phyloP scores from a whole-genome alignment of 192 early-diverging fungal species.

The Backusella westeae region DNA sequence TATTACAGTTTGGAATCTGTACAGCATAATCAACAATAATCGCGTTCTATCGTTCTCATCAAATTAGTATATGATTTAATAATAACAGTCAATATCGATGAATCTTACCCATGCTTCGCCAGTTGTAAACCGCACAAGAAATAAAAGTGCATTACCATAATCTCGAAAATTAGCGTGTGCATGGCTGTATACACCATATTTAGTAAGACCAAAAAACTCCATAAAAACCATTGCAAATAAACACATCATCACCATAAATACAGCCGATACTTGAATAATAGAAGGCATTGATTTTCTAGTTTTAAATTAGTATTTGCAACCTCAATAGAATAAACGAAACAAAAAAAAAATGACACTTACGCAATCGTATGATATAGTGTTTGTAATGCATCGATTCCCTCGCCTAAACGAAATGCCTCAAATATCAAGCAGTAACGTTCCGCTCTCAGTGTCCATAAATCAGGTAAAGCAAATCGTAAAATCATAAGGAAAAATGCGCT shows the following conservation, averaged over 20 bases:
- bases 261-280: constrained; percentile 33
- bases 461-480: constrained; percentile 20
- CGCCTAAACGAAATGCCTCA: constrained; percentile 28
- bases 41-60: constrained; percentile 33
- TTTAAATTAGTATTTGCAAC: neutral
- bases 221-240: constrained; percentile 54
- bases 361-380: constrained; percentile 30
- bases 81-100: neutral
- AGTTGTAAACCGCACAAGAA: constrained; percentile 53
- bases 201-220: constrained; percentile 57
- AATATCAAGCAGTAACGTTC: constrained; percentile 34
- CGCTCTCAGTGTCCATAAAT: constrained; percentile 29
- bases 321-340: neutral
- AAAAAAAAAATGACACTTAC: constrained; percentile 19
- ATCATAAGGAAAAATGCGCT: constrained; percentile 19
- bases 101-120: constrained; percentile 41
- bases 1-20: constrained; percentile 48
- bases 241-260: constrained; percentile 37
- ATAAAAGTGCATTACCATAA: constrained; percentile 43
- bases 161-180: constrained; percentile 48
- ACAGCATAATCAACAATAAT: constrained; percentile 54
- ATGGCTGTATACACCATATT: constrained; percentile 40
- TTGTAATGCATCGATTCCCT: constrained; percentile 28
- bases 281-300: constrained; percentile 25
- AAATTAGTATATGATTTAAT: neutral